Evolutionary conservation across 129 eudicot species (phyloP).

Genomic region (Flaveria robusta): DNA sequence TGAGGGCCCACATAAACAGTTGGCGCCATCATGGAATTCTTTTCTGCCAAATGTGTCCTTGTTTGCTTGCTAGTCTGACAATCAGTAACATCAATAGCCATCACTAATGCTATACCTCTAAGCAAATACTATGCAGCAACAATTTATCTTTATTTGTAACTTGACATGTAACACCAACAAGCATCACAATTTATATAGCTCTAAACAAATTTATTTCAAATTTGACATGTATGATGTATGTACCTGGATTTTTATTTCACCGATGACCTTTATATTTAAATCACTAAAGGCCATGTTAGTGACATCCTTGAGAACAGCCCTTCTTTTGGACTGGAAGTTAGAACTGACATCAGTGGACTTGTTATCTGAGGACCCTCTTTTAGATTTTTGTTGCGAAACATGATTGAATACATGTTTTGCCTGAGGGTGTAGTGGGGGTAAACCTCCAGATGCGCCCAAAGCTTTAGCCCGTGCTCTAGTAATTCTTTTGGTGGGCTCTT

Average conservation of each 20-base stretch:
- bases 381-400: conserved; percentile 43
- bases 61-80: conserved; percentile 56
- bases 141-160: background rate
- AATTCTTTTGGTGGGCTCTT: conserved; percentile 55
- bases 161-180: background rate
- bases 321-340: conserved; percentile 60
- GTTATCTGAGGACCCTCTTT: conserved; percentile 65
- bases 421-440: conserved; percentile 59
- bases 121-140: background rate
- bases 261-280: conserved; percentile 36
- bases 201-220: background rate
- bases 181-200: background rate
- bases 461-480: conserved; percentile 87
- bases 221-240: conserved; percentile 11
- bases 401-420: conserved; percentile 36
- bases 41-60: conserved; percentile 34
- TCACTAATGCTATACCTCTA: conserved; percentile 1
- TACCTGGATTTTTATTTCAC: conserved; percentile 51
- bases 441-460: conserved; percentile 50
- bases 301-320: conserved; percentile 80
- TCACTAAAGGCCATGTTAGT: conserved; percentile 53
- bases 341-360: conserved; percentile 33
- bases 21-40: conserved; percentile 48
- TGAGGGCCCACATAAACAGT: conserved; percentile 32
- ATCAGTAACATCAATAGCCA: conserved; percentile 30